Conservation (phyloP, 257 asterid genomes). For the Solanum virginianum region DNA sequence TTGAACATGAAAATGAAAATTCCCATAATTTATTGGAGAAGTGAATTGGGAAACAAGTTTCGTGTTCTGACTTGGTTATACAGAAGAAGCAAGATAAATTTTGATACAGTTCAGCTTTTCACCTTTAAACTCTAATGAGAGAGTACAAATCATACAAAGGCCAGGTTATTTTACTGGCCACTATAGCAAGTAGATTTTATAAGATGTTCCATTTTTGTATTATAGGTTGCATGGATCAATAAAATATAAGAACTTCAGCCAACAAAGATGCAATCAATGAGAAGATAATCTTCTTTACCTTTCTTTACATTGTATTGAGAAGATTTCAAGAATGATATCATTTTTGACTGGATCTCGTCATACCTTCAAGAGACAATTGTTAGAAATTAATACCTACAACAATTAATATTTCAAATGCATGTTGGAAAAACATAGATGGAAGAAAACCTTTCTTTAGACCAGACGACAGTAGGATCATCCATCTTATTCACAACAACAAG, state of each 20-base stretch:
- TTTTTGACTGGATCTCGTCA: constrained; percentile 90
- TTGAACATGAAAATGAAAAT: not conserved
- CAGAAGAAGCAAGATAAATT: not conserved
- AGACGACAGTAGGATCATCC: constrained; percentile 95
- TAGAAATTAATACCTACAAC: not conserved
- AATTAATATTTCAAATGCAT: not conserved
- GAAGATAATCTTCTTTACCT: constrained; percentile 30
- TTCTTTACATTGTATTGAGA: constrained; percentile 90
- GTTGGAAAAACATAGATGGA: not conserved
- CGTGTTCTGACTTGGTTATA: not conserved
- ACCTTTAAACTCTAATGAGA: not conserved
- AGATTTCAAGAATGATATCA: constrained; percentile 53
- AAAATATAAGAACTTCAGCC: not conserved
- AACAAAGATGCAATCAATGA: not conserved
- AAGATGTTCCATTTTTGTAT: not conserved
- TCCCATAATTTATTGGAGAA: not conserved
- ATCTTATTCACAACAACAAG: constrained; percentile 91
- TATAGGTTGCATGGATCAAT: not conserved
- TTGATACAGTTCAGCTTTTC: not conserved
- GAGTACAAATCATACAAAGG: not conserved
- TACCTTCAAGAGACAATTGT: constrained; percentile 38
- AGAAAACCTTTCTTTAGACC: constrained; percentile 93
- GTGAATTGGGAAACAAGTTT: not conserved
- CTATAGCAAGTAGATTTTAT: not conserved
- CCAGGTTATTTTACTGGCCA: not conserved